phyloP scores from a whole-genome alignment of 164 flowering plant genomes.

The Tinospora cordifolia region DNA sequence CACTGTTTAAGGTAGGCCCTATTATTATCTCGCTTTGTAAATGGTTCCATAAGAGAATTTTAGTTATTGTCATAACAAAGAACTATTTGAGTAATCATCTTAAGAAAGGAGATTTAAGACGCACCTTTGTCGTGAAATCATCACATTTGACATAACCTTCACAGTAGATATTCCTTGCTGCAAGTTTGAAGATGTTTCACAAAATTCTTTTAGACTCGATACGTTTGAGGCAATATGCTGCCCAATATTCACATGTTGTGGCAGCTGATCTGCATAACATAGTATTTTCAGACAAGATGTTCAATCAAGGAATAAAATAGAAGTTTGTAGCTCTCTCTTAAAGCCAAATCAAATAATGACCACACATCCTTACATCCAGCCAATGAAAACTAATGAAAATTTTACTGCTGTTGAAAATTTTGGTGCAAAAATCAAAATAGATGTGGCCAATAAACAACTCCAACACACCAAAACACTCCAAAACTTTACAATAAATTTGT shows the following conservation, averaged over 20 bases:
- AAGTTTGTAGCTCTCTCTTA: neutral
- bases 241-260: constrained; percentile 60
- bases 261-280: constrained; percentile 56
- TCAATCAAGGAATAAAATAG: neutral
- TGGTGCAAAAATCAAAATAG: too few relatives aligned
- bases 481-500: too few relatives aligned
- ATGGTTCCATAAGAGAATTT: neutral
- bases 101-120: neutral
- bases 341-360: neutral
- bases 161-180: constrained; percentile 51
- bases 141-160: constrained; percentile 70
- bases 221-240: constrained; percentile 67
- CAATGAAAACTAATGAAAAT: too few relatives aligned
- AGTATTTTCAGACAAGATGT: constrained; percentile 1
- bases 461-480: too few relatives aligned
- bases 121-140: constrained; percentile 78
- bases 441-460: too few relatives aligned
- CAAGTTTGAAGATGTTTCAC: constrained; percentile 37
- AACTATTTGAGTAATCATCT: neutral
- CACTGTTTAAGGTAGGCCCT: too few relatives aligned
- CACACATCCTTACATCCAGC: constrained; percentile 73
- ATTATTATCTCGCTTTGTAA: neutral
- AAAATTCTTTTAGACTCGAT: constrained; percentile 62
- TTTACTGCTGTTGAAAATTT: too few relatives aligned
- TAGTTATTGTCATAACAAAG: neutral